Percentiles rank a stretch among this genome's conserved stretches.
Conservation (phyloP, 2,329 filamentous ascomycete genomes). For the Hypoxylon sp. region DNA sequence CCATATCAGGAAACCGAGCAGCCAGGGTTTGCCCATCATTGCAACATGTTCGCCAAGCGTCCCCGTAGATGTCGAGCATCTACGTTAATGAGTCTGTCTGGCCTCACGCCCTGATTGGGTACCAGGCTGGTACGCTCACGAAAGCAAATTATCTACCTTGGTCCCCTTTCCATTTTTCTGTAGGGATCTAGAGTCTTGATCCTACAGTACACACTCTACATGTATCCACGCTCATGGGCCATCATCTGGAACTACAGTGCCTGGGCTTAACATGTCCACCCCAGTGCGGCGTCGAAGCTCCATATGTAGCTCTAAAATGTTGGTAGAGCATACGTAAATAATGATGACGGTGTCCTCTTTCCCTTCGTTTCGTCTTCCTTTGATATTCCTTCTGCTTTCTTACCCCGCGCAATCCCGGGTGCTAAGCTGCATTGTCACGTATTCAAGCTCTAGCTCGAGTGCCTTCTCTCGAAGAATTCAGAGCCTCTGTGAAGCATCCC, state of each 20-base stretch:
- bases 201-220: background rate
- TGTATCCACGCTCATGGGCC: background rate
- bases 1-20: constrained; percentile 2
- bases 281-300: constrained; percentile 18
- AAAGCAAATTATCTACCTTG: background rate
- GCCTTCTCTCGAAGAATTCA: background rate
- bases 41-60: background rate
- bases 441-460: constrained; percentile 4
- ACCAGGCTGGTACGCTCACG: constrained; percentile 1
- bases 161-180: background rate
- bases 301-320: constrained; percentile 14
- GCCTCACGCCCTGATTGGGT: constrained; percentile 18
- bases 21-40: background rate
- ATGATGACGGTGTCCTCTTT: constrained; percentile 24
- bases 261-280: constrained; percentile 11
- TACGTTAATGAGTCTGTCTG: background rate
- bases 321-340: constrained; percentile 25
- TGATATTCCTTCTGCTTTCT: constrained; percentile 9
- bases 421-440: constrained; percentile 14
- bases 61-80: constrained; percentile 1
- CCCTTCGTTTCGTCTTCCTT: constrained; percentile 13
- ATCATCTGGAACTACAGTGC: constrained; percentile 3
- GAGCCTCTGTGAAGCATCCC: background rate
- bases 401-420: background rate
- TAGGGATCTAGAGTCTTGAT: background rate